These are phyloP conservation scores for Globisporangium heterothallicum DNA, from an alignment of 352 stramenopile genomes.

Conservation along the genomic window DNA sequence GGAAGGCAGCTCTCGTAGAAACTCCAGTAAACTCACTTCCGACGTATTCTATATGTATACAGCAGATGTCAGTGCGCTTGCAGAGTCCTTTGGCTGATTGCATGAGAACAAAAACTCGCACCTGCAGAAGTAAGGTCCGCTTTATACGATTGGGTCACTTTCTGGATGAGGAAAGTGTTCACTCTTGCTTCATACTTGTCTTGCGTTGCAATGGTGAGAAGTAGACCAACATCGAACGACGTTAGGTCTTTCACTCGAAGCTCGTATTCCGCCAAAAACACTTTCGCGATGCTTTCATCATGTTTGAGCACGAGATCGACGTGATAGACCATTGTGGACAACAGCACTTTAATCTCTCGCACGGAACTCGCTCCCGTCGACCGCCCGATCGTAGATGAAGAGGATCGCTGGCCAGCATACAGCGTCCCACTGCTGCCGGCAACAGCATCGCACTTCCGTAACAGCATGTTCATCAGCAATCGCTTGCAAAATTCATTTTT, in stretches of 20 bases:
- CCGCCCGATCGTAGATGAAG: not conserved
- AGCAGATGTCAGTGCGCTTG: not conserved
- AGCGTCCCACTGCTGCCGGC: not conserved
- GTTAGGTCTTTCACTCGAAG: slow-evolving; percentile 23
- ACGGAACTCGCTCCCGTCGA: not conserved
- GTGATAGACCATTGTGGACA: slow-evolving; percentile 56
- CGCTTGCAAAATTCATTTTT: slow-evolving; percentile 28
- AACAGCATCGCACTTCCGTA: slow-evolving; percentile 24
- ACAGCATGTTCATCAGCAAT: slow-evolving; percentile 29
- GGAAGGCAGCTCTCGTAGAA: slow-evolving; percentile 13
- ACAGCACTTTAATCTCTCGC: slow-evolving; percentile 24
- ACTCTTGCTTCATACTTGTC: slow-evolving; percentile 23
- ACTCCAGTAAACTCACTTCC: not conserved
- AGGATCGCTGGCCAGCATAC: slow-evolving; percentile 11
- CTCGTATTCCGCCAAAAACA: slow-evolving; percentile 37
- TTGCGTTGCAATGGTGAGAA: slow-evolving; percentile 34
- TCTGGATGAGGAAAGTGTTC: slow-evolving; percentile 22
- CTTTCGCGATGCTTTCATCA: slow-evolving; percentile 27
- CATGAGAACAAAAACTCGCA: not conserved
- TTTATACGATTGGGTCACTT: slow-evolving; percentile 23
- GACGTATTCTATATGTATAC: not conserved
- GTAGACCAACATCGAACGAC: slow-evolving; percentile 36
- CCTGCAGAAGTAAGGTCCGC: not conserved
- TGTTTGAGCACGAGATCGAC: slow-evolving; percentile 43
- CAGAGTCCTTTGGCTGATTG: too few species aligned